Base-by-base conservation (phyloP, 805 yeast species). In the Yamadazyma insecticola region DNA sequence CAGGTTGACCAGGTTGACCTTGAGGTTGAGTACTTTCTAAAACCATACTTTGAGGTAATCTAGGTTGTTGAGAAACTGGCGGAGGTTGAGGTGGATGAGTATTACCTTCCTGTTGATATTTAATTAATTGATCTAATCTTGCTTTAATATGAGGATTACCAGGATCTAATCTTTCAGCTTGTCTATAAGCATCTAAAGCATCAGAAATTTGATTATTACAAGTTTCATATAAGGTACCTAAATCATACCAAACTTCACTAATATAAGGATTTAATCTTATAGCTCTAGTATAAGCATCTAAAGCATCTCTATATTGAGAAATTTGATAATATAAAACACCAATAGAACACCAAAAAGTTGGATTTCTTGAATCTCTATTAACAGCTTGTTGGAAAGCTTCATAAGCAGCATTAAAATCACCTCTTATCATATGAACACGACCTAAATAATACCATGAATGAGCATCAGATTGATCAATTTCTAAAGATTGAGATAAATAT, bases 371-470 rank as follows among this genome's bases (percentile, higher is more conserved):
- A 58, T 92, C 97, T 41, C 96, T 75, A 57, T 92, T 92, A 37
- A 92, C 98, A 9, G 97, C 97, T 56, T 89, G 97, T 64, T 92
- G 98, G 74, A 90, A 92, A 0, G 97, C 94, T 53, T 92, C 97
- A 60, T 90, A 92, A 2, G 98, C 97, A 29, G 92, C 88, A 38
- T 92, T 82, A 64, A 88, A 92, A 57, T 90, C 96, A 43, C 85
- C 88, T 50, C 90, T 77, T 23, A 95, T 81, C 97, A 92, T 90
- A 65, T 90, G 95, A 41, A 94, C 95, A 44, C 97, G 77, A 29
- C 98, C 98, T 29, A 92, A 61, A 55, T 92, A 85, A 61, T 92
- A 92, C 98, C 98, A 92, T 18, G 95, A 80, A 50, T 92, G 95
- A 4, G 98, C 96, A 57, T 92, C 97, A 22, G 81, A 70, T 30